Conservation (phyloP, 2,329 filamentous ascomycete species). For the Microsporum canis region DNA sequence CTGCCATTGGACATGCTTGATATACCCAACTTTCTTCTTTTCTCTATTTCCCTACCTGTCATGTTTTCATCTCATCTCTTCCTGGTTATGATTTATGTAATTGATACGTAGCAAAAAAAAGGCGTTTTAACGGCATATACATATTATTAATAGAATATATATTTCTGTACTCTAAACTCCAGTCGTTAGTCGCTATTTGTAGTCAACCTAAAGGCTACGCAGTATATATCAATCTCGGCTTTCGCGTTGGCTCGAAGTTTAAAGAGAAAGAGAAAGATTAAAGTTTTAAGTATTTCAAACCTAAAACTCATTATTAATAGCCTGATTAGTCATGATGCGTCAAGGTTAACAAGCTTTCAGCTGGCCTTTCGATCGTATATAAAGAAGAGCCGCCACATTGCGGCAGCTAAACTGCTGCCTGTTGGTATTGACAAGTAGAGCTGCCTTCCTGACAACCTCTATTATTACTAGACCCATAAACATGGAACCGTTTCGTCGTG, state of each 20-base stretch:
- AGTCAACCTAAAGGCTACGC: background rate
- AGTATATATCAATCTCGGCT: background rate
- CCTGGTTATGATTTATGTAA: background rate
- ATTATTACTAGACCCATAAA: background rate
- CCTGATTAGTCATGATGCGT: background rate
- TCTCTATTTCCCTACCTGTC: background rate
- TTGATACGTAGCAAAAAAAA: background rate
- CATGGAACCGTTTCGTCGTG: background rate
- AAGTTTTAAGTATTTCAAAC: background rate
- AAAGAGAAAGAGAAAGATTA: background rate
- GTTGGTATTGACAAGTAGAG: background rate
- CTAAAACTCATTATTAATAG: background rate
- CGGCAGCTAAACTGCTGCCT: background rate
- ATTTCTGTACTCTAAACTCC: background rate
- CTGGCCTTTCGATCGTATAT: background rate
- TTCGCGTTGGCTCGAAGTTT: background rate
- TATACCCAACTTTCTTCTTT: background rate
- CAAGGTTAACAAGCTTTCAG: background rate
- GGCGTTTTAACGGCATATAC: background rate
- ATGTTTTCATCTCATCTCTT: background rate
- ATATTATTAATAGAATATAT: background rate
- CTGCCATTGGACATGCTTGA: background rate
- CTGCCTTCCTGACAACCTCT: background rate
- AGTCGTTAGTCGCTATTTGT: background rate
- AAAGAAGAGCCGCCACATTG: background rate